Evolutionary conservation across 345 rosid species (phyloP).

Genomic region (Eucalyptus marginata): DNA sequence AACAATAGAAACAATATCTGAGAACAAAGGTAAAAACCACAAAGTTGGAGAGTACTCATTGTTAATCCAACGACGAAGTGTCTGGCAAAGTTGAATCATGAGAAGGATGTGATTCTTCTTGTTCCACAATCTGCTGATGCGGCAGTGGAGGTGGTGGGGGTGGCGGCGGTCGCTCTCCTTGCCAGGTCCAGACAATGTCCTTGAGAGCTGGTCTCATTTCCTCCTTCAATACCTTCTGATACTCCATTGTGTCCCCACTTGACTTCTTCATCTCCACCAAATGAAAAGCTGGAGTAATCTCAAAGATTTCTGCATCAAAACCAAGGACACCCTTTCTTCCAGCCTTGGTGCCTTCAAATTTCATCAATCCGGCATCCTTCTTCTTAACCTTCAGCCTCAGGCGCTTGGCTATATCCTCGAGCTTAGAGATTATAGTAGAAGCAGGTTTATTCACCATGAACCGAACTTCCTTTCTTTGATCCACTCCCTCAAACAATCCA

Average conservation of each 20-base stretch:
- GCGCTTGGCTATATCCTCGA: slow-evolving; percentile 48
- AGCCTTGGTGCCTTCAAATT: slow-evolving; percentile 42
- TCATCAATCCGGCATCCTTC: slow-evolving; percentile 54
- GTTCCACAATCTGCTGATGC: neutral
- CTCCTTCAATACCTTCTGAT: slow-evolving; percentile 52
- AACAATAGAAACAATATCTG: neutral
- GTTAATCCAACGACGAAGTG: neutral
- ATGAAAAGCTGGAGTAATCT: slow-evolving; percentile 64
- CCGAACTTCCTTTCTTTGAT: slow-evolving; percentile 48
- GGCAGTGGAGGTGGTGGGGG: neutral
- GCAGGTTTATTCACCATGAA: slow-evolving; percentile 62
- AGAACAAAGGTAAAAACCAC: neutral
- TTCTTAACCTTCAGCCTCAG: slow-evolving; percentile 59
- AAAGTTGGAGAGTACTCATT: too few species aligned
- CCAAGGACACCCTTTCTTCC: slow-evolving; percentile 57
- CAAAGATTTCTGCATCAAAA: slow-evolving; percentile 73
- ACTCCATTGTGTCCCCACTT: slow-evolving; percentile 73
- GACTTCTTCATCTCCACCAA: slow-evolving; percentile 79
- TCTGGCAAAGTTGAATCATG: neutral
- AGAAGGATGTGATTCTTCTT: neutral
- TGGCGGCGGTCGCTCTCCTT: slow-evolving; percentile 31
- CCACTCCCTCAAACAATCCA: slow-evolving; percentile 55
- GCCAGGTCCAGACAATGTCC: slow-evolving; percentile 90
- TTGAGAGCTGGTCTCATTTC: slow-evolving; percentile 63
- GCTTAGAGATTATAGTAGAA: slow-evolving; percentile 41